Percentiles rank a stretch among this genome's conserved stretches.
phyloP scores from a whole-genome alignment of 371 early-diverging fungal genomes.

The Umbelopsis sp. region DNA sequence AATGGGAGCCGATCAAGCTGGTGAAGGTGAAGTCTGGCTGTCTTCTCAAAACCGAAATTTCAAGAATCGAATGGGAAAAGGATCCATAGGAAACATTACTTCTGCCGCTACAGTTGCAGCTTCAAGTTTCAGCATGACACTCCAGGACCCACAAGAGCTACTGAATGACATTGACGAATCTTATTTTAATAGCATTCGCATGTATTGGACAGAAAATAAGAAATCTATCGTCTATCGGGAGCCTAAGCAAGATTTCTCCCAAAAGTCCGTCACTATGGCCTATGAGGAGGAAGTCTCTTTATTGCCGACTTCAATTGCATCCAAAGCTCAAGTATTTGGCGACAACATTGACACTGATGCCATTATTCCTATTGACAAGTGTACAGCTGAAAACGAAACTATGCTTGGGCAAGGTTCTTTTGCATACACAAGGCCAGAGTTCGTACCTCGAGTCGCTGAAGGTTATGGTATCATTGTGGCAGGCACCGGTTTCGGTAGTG shows the following conservation, averaged over 20 bases:
- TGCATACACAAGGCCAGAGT: slow-evolving; percentile 75
- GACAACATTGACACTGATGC: slow-evolving; percentile 81
- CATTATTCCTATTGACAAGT: slow-evolving; percentile 63
- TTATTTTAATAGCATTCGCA: slow-evolving; percentile 37
- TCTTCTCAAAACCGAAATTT: slow-evolving; percentile 83
- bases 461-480: slow-evolving; percentile 72
- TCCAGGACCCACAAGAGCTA: slow-evolving; percentile 68
- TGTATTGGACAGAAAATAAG: slow-evolving; percentile 7
- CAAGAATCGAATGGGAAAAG: slow-evolving; percentile 84
- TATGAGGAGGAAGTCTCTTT: slow-evolving; percentile 17
- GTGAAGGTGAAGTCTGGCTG: slow-evolving; percentile 81
- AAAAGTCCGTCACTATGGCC: not conserved
- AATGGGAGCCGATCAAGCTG: slow-evolving; percentile 77
- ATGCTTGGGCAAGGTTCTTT: slow-evolving; percentile 77
- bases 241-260: slow-evolving; percentile 6
- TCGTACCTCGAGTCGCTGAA: slow-evolving; percentile 58
- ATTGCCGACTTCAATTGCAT: slow-evolving; percentile 46
- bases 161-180: slow-evolving; percentile 63
- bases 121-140: slow-evolving; percentile 73
- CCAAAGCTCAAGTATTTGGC: slow-evolving; percentile 72
- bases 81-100: slow-evolving; percentile 76
- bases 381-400: slow-evolving; percentile 24
- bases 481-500: slow-evolving; percentile 73
- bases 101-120: slow-evolving; percentile 84
- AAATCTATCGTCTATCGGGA: slow-evolving; percentile 17